These are phyloP conservation scores for Rugosomyces carneus DNA, from an alignment of 1,284 basidiomycete genomes.

Conservation along the genomic window DNA sequence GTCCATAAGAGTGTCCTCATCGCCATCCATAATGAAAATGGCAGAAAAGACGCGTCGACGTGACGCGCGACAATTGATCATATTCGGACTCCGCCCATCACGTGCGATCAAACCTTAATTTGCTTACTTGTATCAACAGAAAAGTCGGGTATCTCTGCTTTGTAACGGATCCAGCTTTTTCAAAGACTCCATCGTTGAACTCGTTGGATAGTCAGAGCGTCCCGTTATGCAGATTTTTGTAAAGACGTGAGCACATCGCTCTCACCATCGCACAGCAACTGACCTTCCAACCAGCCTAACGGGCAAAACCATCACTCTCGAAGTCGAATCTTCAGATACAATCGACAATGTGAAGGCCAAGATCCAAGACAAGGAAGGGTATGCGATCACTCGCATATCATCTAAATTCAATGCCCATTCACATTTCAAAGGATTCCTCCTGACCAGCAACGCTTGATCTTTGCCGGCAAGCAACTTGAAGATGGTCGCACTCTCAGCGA, in stretches of 20 bases:
- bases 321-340: conserved; percentile 95
- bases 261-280: not conserved
- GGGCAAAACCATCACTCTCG: conserved; percentile 98
- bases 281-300: conserved; percentile 64
- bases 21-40: conserved; percentile 43
- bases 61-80: conserved; percentile 10
- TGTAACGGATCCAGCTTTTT: conserved; percentile 56
- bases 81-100: conserved; percentile 1
- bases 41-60: conserved; percentile 8
- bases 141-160: conserved; percentile 1
- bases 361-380: conserved; percentile 96
- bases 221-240: conserved; percentile 89
- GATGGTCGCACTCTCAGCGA: conserved; percentile 87
- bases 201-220: conserved; percentile 83
- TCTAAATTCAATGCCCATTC: conserved; percentile 4
- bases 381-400: conserved; percentile 20
- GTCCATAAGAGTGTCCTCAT: conserved; percentile 53
- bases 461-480: conserved; percentile 97
- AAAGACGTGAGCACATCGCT: conserved; percentile 69
- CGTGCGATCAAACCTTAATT: conserved; percentile 16
- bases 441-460: conserved; percentile 97
- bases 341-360: conserved; percentile 98
- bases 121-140: conserved; percentile 15
- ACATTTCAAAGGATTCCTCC: conserved; percentile 67
- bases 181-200: conserved; percentile 81